A percentile compares a stretch with the other conserved stretches of the same genome.
Evolutionary conservation across 2,329 filamentous ascomycete genomes (phyloP).

Genomic region (Penicillium sp.): DNA sequence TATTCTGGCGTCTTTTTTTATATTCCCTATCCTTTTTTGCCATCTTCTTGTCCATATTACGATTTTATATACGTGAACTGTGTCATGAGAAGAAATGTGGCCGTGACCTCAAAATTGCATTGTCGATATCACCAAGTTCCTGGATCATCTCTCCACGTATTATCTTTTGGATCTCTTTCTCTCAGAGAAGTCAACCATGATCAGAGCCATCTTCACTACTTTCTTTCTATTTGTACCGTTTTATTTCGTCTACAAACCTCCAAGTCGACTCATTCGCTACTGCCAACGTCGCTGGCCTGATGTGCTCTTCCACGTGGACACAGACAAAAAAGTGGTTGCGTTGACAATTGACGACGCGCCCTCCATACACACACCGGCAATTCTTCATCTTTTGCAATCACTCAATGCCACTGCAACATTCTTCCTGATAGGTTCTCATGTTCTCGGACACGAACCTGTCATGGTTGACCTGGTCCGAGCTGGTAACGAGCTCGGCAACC

Average conservation of each 20-base stretch:
- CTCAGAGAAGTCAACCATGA: conserved; percentile 29
- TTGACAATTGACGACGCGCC: conserved; percentile 87
- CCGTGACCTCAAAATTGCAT: too few species aligned
- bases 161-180: background rate
- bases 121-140: too few species aligned
- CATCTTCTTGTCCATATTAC: too few species aligned
- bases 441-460: conserved; percentile 55
- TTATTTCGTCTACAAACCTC: conserved; percentile 80
- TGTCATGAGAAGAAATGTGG: too few species aligned
- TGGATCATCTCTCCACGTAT: background rate
- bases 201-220: conserved; percentile 37
- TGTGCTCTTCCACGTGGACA: conserved; percentile 69
- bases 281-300: conserved; percentile 72
- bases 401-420: conserved; percentile 76
- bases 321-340: conserved; percentile 65
- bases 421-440: conserved; percentile 82
- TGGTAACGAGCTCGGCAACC: conserved; percentile 77
- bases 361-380: conserved; percentile 67
- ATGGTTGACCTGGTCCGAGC: conserved; percentile 59
- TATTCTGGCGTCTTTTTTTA: too few species aligned
- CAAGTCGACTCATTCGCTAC: conserved; percentile 66
- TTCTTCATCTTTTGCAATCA: conserved; percentile 64
- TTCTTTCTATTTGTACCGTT: conserved; percentile 41
- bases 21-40: too few species aligned
- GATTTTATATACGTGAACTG: too few species aligned